Conservation (phyloP, 371 early-diverging fungal species). For the Mortierella sp. region DNA sequence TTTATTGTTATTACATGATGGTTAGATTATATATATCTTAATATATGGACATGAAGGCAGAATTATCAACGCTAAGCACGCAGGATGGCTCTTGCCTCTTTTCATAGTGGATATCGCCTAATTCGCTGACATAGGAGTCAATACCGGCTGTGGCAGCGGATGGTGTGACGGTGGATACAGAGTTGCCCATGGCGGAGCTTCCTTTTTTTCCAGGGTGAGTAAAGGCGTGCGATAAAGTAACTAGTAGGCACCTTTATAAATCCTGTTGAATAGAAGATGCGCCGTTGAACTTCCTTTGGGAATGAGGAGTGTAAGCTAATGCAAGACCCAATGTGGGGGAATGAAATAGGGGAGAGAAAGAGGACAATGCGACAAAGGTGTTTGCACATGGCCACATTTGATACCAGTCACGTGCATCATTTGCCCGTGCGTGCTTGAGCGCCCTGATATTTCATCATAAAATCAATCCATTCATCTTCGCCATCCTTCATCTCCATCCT, state of each 20-base stretch:
- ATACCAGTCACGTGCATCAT: background rate
- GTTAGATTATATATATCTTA: background rate
- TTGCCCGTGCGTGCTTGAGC: background rate
- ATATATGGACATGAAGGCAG: no score
- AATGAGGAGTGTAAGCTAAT: no score
- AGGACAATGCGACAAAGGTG: background rate
- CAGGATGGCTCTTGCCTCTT: constrained; percentile 64
- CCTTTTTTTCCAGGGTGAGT: background rate
- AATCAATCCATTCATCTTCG: background rate
- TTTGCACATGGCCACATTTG: no score
- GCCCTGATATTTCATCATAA: constrained; percentile 11
- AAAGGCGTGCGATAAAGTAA: background rate
- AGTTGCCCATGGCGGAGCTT: constrained; percentile 70
- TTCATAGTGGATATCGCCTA: constrained; percentile 80
- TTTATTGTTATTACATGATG: constrained; percentile 3
- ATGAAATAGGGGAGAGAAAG: background rate
- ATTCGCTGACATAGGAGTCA: constrained; percentile 77
- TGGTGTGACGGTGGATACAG: constrained; percentile 72
- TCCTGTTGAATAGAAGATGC: no score
- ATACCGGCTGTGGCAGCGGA: constrained; percentile 74
- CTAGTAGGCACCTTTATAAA: no score
- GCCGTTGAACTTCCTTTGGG: background rate
- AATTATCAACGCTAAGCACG: background rate
- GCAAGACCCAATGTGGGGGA: no score
- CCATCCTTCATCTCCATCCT: constrained; percentile 3